Evolutionary conservation across 2,329 filamentous ascomycete species (phyloP), one percentile per base, ranked within the genome.

Genomic region (Podosphaera xanthii): DNA sequence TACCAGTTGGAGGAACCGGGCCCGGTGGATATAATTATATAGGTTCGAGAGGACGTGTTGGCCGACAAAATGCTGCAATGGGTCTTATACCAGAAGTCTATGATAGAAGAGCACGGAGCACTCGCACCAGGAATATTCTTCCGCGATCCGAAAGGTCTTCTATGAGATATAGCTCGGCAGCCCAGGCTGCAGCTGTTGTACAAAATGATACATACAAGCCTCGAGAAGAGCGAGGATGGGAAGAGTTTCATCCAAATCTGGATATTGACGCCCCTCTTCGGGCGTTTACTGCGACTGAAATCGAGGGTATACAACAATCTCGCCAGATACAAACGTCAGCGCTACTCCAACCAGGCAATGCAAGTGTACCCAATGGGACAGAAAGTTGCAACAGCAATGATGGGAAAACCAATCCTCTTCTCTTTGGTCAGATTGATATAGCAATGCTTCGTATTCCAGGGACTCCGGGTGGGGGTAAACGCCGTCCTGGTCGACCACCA

Each of bases 191-290:
- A 57, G 89, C 86, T 3, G 85, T 92, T 61, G 87, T 88, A 65
- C 89, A 95, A 69, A 90, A 83, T 66, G 92, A 97, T 74, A 90
- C 91, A 57, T 97, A 97, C 72, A 98, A 98, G 70, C 92, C 92
- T 38, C 80, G 92, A 67, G 92, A 98, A 72, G 92, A 98, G 73
- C 83, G 91, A 62, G 87, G 88, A 58, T 98, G 91, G 89, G 90
- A 96, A 68, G 92, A 98, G 70, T 97, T 97, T 64, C 92, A 98
- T 71, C 89, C 88, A 0, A 87, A 96, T 66, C 79, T 98, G 58
- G 90, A 97, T 72, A 89, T 96, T 56, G 88, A 95, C 60, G 78
- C 78, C 10, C 80, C 79, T 3, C 84, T 96, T 63, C 81, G 84
- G 64, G 76, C 95, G 2, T 90, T 90, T 68, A 81, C 79, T 56